Percentiles rank a stretch among this genome's conserved stretches.
Conservation (phyloP, 495 filamentous ascomycete species). For the Astrocystis sublimbata region DNA sequence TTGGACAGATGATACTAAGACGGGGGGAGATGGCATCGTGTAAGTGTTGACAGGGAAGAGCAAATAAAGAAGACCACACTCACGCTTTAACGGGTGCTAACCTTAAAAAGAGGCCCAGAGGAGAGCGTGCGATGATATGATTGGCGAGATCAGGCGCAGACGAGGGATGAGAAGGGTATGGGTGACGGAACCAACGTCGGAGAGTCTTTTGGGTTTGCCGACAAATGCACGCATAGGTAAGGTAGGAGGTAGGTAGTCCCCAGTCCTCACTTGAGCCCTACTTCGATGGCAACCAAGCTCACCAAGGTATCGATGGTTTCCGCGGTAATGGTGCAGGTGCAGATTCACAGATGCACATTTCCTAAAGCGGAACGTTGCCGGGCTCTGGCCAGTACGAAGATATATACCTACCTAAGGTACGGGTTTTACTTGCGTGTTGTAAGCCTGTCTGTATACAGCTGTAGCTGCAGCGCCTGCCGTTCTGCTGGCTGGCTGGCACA, state of each 20-base stretch:
- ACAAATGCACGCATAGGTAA: neutral
- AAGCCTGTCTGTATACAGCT: neutral
- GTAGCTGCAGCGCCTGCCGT: neutral
- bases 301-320: constrained; percentile 1
- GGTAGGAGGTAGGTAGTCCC: neutral
- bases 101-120: constrained; percentile 1
- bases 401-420: too few species aligned
- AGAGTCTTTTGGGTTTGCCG: too few species aligned
- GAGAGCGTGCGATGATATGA: neutral
- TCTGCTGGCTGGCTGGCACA: too few species aligned
- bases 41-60: neutral
- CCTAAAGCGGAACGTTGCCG: constrained; percentile 18
- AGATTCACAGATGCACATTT: constrained; percentile 16
- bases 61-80: neutral
- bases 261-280: neutral
- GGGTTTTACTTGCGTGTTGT: too few species aligned
- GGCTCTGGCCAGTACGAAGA: constrained; percentile 2
- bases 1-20: neutral
- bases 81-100: neutral
- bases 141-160: neutral
- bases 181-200: neutral
- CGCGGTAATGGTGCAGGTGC: constrained; percentile 6
- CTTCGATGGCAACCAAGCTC: neutral
- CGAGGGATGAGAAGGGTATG: neutral
- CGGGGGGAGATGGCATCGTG: neutral